phyloP scores from a whole-genome alignment of 2,329 filamentous ascomycete species.

The Fusarium fracticaudum region DNA sequence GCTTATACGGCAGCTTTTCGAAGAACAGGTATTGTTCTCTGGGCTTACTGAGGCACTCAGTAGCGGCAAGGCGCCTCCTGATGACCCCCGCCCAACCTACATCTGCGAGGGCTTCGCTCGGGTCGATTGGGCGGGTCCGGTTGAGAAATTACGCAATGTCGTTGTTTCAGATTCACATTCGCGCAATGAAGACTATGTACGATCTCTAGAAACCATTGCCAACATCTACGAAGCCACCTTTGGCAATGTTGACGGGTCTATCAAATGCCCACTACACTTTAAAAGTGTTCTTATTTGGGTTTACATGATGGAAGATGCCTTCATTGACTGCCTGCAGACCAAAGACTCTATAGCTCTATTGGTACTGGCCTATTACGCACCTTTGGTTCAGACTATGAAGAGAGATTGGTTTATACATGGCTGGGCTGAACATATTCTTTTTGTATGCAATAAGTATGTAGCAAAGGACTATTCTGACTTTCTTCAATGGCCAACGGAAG shows the following conservation, averaged over 20 bases:
- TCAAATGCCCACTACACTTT: neutral
- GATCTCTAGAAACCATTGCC: neutral
- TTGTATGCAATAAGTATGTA: neutral
- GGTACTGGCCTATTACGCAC: neutral
- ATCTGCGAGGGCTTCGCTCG: neutral
- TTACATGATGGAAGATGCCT: neutral
- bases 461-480: neutral
- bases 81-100: neutral
- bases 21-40: neutral
- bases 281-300: neutral
- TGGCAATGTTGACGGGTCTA: neutral
- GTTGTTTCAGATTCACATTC: neutral
- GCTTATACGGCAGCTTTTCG: neutral
- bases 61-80: neutral
- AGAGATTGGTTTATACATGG: neutral
- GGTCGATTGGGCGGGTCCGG: neutral
- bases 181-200: neutral
- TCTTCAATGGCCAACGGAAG: neutral
- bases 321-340: neutral
- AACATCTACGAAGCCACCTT: neutral
- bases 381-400: neutral
- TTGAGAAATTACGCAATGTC: neutral
- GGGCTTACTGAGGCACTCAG: neutral
- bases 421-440: neutral
- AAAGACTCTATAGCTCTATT: neutral